Evolutionary conservation across 768 basidiomycete genomes (phyloP).

Genomic region (Boletus barrowsii): DNA sequence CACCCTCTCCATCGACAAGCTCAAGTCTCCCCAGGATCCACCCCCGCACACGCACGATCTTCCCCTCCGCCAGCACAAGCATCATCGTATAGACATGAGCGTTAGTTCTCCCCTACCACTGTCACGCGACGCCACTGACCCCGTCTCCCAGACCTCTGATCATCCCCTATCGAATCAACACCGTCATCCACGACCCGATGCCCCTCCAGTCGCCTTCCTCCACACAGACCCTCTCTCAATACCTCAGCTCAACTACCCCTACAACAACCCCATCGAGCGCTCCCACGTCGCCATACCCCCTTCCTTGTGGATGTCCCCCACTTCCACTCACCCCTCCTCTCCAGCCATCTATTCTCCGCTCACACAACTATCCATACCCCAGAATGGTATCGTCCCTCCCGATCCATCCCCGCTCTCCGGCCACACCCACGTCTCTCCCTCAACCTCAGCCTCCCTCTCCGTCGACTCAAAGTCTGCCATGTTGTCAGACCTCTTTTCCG

Average conservation of each 20-base stretch:
- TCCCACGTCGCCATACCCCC: conserved; percentile 59
- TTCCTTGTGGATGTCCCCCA: conserved; percentile 83
- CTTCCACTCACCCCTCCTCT: conserved; percentile 46
- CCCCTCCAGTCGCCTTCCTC: conserved; percentile 5
- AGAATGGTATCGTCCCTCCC: conserved; percentile 29
- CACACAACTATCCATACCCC: conserved; percentile 36
- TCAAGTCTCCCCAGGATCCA: conserved; percentile 22
- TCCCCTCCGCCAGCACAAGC: conserved; percentile 14
- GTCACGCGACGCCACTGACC: conserved; percentile 3
- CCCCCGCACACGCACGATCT: conserved; percentile 12
- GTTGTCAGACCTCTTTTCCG: conserved; percentile 68
- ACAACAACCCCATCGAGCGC: conserved; percentile 43
- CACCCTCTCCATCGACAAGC: conserved; percentile 17
- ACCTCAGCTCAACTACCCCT: conserved; percentile 21
- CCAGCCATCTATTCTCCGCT: conserved; percentile 40
- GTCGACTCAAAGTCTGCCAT: conserved; percentile 58
- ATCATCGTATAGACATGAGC: conserved; percentile 10
- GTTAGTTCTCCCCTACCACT: conserved; percentile 6
- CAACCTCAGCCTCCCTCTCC: conserved; percentile 43
- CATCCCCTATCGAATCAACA: conserved; percentile 13
- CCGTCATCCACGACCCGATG: conserved; percentile 14
- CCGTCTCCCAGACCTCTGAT: conserved; percentile 17
- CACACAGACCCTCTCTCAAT: conserved; percentile 22
- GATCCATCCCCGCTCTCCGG: conserved; percentile 36
- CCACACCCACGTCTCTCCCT: conserved; percentile 36